Evolutionary conservation across 345 rosid genomes (phyloP), one percentile per base, ranked within the genome.

Genomic region (Eucalyptus regnans): DNA sequence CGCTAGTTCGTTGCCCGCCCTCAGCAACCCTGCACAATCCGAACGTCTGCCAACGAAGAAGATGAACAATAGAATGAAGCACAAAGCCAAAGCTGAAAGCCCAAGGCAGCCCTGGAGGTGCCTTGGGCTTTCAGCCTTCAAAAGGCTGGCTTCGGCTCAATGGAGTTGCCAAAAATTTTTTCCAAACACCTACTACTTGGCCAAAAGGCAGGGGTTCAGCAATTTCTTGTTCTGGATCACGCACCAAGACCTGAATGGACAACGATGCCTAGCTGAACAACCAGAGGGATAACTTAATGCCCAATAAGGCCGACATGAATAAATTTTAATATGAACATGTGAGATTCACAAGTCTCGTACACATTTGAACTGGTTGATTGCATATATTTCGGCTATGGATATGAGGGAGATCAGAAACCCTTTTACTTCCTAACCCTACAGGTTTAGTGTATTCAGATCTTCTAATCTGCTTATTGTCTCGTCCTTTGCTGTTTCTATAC

Each of bases 1-100:
- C 4, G 1, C 20, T 51, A 51, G 8, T 51, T 1, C 1, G 1
- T 51, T 8, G 8, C 1, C 4, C 1, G 2, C 54, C 54, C 54
- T 51, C 8, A 51, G 8, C 8, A 51, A 1, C 54, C 46, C 3
- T 51, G 8, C 54, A 51, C 18, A 51, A 51, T 51, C 1, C 1
- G 8, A 51, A 51, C 3, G 8, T 6, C 1, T 44, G 8, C 46
- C 46, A 44, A 16, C 8, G 4, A 51, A 51, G 8, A 51, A 51
- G 22, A 16, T 51, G 54, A 51, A 51, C 7, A 51, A 1, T 51
- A 51, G 4, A 51, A 51, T 16, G 18, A 51, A 51, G 8, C 20
- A 22, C 8, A 51, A 51, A 51, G 22, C 54, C 20, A 16, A 51
- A 51, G 51, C 6, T 50, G 3, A 50, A 50, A 50, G 51, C 50